These are phyloP conservation scores for Tricladium varicosporioides DNA, from an alignment of 2,329 filamentous ascomycete genomes.

Conservation along the genomic window DNA sequence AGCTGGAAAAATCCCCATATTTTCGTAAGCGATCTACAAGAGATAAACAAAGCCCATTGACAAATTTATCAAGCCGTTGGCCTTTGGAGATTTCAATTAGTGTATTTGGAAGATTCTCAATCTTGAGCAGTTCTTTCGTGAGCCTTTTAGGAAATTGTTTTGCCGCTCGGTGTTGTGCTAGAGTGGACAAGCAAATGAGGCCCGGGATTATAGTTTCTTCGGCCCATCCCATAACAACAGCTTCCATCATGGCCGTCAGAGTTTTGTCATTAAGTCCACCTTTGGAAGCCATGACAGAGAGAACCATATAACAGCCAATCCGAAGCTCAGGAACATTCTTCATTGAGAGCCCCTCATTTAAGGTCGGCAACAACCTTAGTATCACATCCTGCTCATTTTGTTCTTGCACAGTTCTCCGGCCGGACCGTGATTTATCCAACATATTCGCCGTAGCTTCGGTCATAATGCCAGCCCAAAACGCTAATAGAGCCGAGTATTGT, in stretches of 20 bases:
- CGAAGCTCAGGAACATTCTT: constrained; percentile 75
- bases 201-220: constrained; percentile 69
- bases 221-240: constrained; percentile 75
- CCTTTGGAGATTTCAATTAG: constrained; percentile 62
- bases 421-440: constrained; percentile 74
- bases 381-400: constrained; percentile 79
- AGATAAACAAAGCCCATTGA: constrained; percentile 68
- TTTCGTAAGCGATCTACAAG: constrained; percentile 60
- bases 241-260: constrained; percentile 86
- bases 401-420: constrained; percentile 70
- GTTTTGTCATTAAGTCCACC: constrained; percentile 74
- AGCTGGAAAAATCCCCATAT: constrained; percentile 55
- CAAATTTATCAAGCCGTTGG: constrained; percentile 68
- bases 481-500: constrained; percentile 73
- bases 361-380: constrained; percentile 63
- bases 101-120: constrained; percentile 57
- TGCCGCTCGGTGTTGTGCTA: constrained; percentile 76
- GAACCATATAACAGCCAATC: constrained; percentile 87
- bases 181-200: constrained; percentile 74
- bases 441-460: constrained; percentile 83
- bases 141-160: constrained; percentile 68
- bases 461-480: constrained; percentile 88
- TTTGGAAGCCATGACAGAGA: constrained; percentile 82
- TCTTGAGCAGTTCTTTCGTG: constrained; percentile 64
- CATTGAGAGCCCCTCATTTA: constrained; percentile 76